Conservation (phyloP, 257 asterid species). For the Solanum pennellii region DNA sequence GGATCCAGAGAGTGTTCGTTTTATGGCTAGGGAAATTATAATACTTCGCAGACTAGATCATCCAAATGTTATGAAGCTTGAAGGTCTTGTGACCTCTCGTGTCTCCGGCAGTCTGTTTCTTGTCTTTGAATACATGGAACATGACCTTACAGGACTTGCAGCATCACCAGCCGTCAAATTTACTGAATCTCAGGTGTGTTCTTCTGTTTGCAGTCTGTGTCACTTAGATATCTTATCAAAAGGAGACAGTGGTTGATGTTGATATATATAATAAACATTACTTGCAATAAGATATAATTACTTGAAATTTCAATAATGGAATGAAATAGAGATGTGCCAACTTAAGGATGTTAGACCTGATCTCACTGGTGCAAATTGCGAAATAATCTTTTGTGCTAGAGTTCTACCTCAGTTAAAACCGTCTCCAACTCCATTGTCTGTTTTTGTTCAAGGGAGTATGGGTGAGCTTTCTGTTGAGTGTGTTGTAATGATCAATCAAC, state of each 20-base stretch:
- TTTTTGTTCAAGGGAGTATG: background rate
- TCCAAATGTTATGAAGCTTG: constrained; percentile 84
- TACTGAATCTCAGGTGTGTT: constrained; percentile 73
- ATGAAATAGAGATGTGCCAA: background rate
- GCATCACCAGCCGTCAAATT: constrained; percentile 58
- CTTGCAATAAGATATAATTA: background rate
- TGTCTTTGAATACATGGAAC: constrained; percentile 91
- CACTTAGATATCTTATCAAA: background rate
- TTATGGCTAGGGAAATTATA: constrained; percentile 91
- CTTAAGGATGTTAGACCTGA: background rate
- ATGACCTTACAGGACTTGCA: constrained; percentile 80
- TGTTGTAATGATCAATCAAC: background rate
- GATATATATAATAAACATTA: background rate
- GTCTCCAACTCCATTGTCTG: background rate
- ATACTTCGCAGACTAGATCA: constrained; percentile 82
- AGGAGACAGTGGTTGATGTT: background rate
- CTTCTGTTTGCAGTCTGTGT: background rate
- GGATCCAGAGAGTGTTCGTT: constrained; percentile 96
- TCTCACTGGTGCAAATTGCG: background rate
- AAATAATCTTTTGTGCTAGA: background rate
- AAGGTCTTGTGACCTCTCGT: constrained; percentile 81
- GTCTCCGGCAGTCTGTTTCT: constrained; percentile 80
- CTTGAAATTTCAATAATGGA: background rate
- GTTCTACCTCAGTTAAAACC: background rate
- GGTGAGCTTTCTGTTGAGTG: background rate